A percentile compares a stretch with the other conserved stretches of the same genome.
Evolutionary conservation across 352 stramenopile genomes (phyloP).

Genomic region (Phytophthora pinifolia): DNA sequence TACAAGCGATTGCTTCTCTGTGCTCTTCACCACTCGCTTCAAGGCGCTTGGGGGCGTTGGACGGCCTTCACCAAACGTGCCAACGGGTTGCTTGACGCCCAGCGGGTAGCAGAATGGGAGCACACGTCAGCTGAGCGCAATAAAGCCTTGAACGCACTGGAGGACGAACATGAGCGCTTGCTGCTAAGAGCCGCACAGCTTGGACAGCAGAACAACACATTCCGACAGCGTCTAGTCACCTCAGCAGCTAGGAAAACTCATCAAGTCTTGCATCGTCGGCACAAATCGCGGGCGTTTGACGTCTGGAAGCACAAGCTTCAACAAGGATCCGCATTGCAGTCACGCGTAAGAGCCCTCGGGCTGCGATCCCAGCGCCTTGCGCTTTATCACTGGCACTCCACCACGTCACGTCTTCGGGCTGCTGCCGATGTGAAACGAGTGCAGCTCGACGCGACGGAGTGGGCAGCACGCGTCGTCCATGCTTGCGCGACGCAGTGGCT

Average conservation of each 20-base stretch:
- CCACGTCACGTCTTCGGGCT: neutral
- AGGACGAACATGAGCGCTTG: conserved; percentile 21
- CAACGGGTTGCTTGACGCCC: conserved; percentile 10
- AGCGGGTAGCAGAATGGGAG: conserved; percentile 14
- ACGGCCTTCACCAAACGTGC: conserved; percentile 10
- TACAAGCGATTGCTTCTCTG: conserved; percentile 24
- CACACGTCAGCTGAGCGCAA: conserved; percentile 10
- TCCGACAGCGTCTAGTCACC: conserved; percentile 7
- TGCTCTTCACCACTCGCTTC: conserved; percentile 14
- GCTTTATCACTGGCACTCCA: conserved; percentile 7
- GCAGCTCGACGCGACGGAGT: conserved; percentile 12
- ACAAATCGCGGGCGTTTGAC: conserved; percentile 9
- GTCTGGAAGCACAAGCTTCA: conserved; percentile 16
- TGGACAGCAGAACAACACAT: conserved; percentile 17
- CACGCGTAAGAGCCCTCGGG: neutral
- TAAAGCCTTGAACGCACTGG: conserved; percentile 11
- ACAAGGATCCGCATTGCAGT: conserved; percentile 4
- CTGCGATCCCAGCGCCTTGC: conserved; percentile 1
- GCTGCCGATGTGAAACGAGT: conserved; percentile 3
- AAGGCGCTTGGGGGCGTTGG: conserved; percentile 22
- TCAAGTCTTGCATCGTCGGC: conserved; percentile 3
- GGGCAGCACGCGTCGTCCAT: conserved; percentile 14
- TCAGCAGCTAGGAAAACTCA: conserved; percentile 10
- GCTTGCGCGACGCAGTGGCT: conserved; percentile 15
- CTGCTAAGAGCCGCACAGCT: conserved; percentile 14